Evolutionary conservation across 305 asterid species (phyloP), one percentile per base, ranked within the genome.

Genomic region (Lippia alba): DNA sequence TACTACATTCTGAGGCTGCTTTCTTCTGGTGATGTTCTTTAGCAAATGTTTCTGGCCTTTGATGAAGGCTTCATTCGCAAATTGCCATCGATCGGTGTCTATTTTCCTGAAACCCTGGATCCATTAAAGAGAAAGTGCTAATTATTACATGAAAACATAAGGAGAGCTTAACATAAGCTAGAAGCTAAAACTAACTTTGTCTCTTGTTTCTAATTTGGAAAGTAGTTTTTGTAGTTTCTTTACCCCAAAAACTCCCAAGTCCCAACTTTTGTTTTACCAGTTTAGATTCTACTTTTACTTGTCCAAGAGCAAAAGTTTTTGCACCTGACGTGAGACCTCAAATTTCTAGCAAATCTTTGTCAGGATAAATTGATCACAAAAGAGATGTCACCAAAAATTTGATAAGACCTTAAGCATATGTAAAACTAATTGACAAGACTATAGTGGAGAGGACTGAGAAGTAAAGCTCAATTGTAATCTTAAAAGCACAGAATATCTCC

Each of bases 1-100:
- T 60, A 61, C 82, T 63, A 56, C 71, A 69, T 67, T 67, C 56
- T 80, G 96, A 34, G 81, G 74, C 18, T 86, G 85, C 76, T 92
- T 94, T 82, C 92, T 89, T 68, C 98, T 79, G 56, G 66, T 70
- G 41, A 94, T 92, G 87, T 82, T 91, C 85, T 87, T 88, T 68
- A 94, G 81, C 72, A 91, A 84, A 76, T 94, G 88, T 81, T 85
- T 90, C 71, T 90, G 90, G 50, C 92, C 99, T 82, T 84, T 94
- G 66, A 91, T 69, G 82, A 94, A 94, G 30, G 83, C 82, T 55
- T 91, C 96, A 34, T 94, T 94, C 36, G 91, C 79, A 62, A 94
- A 94, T 71, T 91, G 97, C 95, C 96, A 94, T 24, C 89, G 81
- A 79, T 94, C 99, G 2, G 96, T 88, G 75, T 91, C 99, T 12